Conservation (phyloP, 2,329 filamentous ascomycete species). For the Colletotrichum cuscutae region DNA sequence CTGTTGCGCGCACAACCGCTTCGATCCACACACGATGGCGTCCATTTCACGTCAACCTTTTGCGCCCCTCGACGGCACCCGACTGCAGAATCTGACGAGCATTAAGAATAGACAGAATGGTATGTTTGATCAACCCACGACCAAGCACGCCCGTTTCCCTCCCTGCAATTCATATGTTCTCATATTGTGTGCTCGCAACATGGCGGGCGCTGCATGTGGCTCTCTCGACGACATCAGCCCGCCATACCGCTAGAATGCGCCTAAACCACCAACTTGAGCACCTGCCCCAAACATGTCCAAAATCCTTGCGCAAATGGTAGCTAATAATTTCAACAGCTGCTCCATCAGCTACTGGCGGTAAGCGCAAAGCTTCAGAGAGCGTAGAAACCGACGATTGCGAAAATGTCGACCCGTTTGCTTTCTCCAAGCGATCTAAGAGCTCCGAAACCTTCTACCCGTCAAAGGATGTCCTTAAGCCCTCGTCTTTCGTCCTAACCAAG, state of each 20-base stretch:
- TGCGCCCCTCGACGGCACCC: constrained; percentile 74
- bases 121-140: constrained; percentile 51
- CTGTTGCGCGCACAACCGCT: constrained; percentile 15
- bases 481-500: constrained; percentile 57
- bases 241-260: constrained; percentile 1
- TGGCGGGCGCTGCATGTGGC: not conserved
- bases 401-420: constrained; percentile 69
- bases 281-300: not conserved
- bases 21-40: constrained; percentile 57
- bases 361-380: constrained; percentile 67
- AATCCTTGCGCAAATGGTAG: not conserved
- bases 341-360: constrained; percentile 52
- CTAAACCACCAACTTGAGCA: constrained; percentile 15
- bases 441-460: constrained; percentile 49
- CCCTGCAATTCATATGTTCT: not conserved
- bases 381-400: constrained; percentile 65
- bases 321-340: constrained; percentile 48
- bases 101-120: constrained; percentile 83
- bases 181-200: not conserved
- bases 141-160: constrained; percentile 10
- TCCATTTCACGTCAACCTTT: constrained; percentile 76
- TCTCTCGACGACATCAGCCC: not conserved
- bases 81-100: constrained; percentile 78
- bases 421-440: constrained; percentile 69
- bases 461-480: constrained; percentile 61